Evolutionary conservation across 2,329 filamentous ascomycete genomes (phyloP), one percentile per base, ranked within the genome.

Genomic region (Scorias spongiosa): DNA sequence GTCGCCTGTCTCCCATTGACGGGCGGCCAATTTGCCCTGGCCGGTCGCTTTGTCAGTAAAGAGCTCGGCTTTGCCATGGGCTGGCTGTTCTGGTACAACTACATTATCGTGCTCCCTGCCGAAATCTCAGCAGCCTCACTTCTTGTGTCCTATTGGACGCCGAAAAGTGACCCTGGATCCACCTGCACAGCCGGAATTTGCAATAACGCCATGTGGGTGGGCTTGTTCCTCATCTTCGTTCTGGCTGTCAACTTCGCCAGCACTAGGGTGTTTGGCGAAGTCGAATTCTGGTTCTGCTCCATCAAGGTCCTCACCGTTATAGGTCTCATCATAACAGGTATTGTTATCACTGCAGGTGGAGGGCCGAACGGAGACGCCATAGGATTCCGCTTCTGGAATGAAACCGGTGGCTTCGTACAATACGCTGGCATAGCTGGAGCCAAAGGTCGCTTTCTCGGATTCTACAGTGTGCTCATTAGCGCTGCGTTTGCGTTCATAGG

Each of bases 41-140:
- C 83, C 17, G 72, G 77, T 34, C 80, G 84, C 14, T 85, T 89
- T 54, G 72, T 86, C 46, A 78, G 84, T 55, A 78, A 76, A 10
- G 78, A 78, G 44, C 66, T 86, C 40, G 81, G 81, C 7, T 87
- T 87, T 54, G 72, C 81, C 15, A 81, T 87, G 72, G 83, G 84
- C 15, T 88, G 82, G 82, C 78, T 84, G 47, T 88, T 88, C 63
- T 88, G 80, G 79, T 86, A 68, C 54, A 75, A 84, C 44, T 81
- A 72, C 46, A 78, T 87, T 50, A 84, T 50, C 18, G 38, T 43
- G 7, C 36, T 50, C 10, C 47, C 48, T 9, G 41, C 48, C 5
- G 49, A 51, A 28, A 18, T 51, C 14, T 42, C 41, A 10, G 46
- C 48, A 5, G 48, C 46, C 5, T 40, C 42, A 5, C 36, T 49